Evolutionary conservation across 495 filamentous ascomycete species (phyloP), one percentile per base, ranked within the genome.

Genomic region (Penicillium robsamsonii): DNA sequence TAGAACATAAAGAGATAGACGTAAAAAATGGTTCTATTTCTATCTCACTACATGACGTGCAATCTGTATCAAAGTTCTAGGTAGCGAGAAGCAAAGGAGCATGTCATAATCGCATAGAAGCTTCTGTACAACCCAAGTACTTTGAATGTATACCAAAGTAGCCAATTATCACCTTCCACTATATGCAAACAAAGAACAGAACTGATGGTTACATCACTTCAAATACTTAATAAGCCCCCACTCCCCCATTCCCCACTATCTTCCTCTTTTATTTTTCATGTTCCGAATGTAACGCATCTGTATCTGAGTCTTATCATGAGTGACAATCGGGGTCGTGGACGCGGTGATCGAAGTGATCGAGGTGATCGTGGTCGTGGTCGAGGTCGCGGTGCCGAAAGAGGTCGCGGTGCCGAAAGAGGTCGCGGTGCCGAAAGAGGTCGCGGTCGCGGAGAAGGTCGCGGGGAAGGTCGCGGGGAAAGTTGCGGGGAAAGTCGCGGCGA

Each of bases 291-390:
- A 50, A 12, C 22, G 22, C 20, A 38, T 50, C 22, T 40, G 8
- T 29, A 38, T 40, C 7, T 6, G 9, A 27, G 3, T 5, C 8
- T 27, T 38, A 37, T 37, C 31, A 54, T 54, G 51, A 46, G 42
- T 54, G 51, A 54, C 18, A 38, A 54, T 38, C 22, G 51, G 17
- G 41, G 51, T 37, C 42, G 51, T 25, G 51, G 29, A 37, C 38
- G 38, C 13, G 50, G 50, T 18, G 50, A 45, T 18, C 50, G 50
- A n/a, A n/a, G n/a, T n/a, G n/a, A n/a, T 27, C 41, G 50, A 1
- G 47, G 47, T 38, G 47, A 50, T 12, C 47, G 47, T 17, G 47
- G 31, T 4, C 20, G 41, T 27, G 51, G 42, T 27, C 41, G 51
- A 27, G 42, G 41, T 17, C 51, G 41, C n/a, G 51, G 41, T 10